Evolutionary conservation across 2,329 filamentous ascomycete genomes (phyloP).

Genomic region (Lecanicillium sp.): DNA sequence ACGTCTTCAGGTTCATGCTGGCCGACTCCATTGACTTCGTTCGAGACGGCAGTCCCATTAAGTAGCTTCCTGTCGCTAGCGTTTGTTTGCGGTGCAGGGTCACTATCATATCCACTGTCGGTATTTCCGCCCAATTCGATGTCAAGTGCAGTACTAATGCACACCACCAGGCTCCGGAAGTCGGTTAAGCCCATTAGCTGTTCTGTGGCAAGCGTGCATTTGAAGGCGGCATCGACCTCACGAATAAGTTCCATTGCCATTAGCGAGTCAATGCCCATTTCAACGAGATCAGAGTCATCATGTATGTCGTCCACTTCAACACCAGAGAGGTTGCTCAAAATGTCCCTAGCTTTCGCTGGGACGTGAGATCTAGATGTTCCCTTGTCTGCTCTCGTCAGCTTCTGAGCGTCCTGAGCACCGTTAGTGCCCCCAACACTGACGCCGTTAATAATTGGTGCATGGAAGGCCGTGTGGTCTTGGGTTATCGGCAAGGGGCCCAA

Average conservation of each 20-base stretch:
- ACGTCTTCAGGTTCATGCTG: background rate
- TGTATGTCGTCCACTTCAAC: slow-evolving; percentile 28
- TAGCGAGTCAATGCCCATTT: slow-evolving; percentile 42
- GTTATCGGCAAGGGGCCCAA: background rate
- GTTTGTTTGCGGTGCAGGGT: background rate
- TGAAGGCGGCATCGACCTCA: slow-evolving; percentile 32
- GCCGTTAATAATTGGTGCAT: no score
- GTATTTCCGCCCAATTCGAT: background rate
- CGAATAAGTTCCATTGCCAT: slow-evolving; percentile 39
- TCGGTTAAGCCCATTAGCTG: background rate
- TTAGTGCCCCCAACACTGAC: no score
- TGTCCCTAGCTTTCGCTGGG: background rate
- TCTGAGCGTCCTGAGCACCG: no score
- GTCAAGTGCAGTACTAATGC: background rate
- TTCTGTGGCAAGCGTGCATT: slow-evolving; percentile 13
- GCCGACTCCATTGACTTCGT: background rate
- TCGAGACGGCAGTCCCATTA: background rate
- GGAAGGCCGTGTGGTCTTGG: background rate
- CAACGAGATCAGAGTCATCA: slow-evolving; percentile 25
- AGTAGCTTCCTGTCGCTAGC: background rate
- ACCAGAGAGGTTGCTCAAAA: slow-evolving; percentile 23
- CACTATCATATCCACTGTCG: background rate
- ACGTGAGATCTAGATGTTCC: background rate
- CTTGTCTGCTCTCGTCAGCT: no score
- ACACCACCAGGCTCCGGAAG: background rate